Evolutionary conservation across 164 flowering plant genomes (phyloP), one percentile per base, ranked within the genome.

Genomic region (Sedum album): DNA sequence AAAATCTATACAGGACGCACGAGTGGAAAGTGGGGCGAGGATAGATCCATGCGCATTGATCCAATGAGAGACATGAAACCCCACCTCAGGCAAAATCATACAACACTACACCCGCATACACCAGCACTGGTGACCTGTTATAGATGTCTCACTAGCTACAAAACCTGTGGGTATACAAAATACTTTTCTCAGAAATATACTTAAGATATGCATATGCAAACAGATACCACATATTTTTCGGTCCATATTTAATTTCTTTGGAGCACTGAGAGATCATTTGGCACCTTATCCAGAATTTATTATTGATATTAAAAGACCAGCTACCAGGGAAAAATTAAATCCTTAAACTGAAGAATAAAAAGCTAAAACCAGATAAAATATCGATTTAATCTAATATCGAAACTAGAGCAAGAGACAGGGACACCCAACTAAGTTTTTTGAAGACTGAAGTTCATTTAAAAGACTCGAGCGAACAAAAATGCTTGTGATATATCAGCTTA

Each of bases 211-310:
- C 18, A 15, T 51, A 51, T 53, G 60, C 26, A 53, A n/a, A n/a
- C n/a, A n/a, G n/a, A n/a, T 21, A 8, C 28, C 28, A 53, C 30
- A 53, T 23, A 53, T 53, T 21, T n/a, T n/a, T 53, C 60, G 1
- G n/a, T n/a, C n/a, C n/a, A n/a, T n/a, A n/a, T n/a, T n/a, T 21
- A 53, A 21, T 53, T n/a, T 5, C 15, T 53, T 20, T 49, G 55
- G 55, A n/a, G n/a, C 9, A 49, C 55, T 53, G 60, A 53, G 60
- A 53, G 30, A 53, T 53, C 60, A 53, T 51, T 53, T n/a, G n/a
- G n/a, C n/a, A n/a, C n/a, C 60, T 21, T 53, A 53, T 53, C 60
- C 26, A 53, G 60, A 21, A 53, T 23, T 53, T 53, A 8, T 21
- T 53, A 53, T 53, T 53, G 30, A 53, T 53, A 53, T 53, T 10